A percentile compares a stretch with the other conserved stretches of the same genome.
phyloP scores from a whole-genome alignment of 495 filamentous ascomycete species.

The Glonium stellatum region DNA sequence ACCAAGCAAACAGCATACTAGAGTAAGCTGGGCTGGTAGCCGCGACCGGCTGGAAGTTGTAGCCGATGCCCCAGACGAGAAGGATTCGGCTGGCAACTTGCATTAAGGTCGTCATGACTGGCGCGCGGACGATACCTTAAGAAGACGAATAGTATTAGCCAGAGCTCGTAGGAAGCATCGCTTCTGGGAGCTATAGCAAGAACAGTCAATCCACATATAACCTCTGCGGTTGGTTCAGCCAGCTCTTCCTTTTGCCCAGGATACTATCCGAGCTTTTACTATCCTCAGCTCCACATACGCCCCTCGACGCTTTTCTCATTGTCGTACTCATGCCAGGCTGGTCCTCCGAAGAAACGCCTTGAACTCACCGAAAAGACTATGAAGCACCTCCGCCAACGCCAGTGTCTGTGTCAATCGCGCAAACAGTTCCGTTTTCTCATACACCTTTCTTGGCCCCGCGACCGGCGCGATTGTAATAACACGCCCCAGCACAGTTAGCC shows the following conservation, averaged over 20 bases:
- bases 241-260: no score
- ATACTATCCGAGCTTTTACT: no score
- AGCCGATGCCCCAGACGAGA: conserved; percentile 74
- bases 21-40: conserved; percentile 49
- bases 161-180: not conserved
- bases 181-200: not conserved
- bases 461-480: conserved; percentile 45
- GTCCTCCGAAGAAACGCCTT: not conserved
- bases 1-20: conserved; percentile 76
- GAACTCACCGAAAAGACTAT: conserved; percentile 58
- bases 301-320: no score
- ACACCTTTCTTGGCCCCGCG: conserved; percentile 37
- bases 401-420: conserved; percentile 74
- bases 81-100: conserved; percentile 78
- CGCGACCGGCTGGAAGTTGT: conserved; percentile 53
- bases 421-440: conserved; percentile 51
- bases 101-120: conserved; percentile 76
- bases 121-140: conserved; percentile 72
- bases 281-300: no score
- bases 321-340: no score
- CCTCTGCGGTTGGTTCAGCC: no score
- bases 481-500: conserved; percentile 63
- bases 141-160: no score
- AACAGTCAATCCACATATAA: not conserved
- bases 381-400: conserved; percentile 74